These are phyloP conservation scores for Gnaphalium uliginosum DNA, from an alignment of 129 eudicot genomes.

Conservation along the genomic window DNA sequence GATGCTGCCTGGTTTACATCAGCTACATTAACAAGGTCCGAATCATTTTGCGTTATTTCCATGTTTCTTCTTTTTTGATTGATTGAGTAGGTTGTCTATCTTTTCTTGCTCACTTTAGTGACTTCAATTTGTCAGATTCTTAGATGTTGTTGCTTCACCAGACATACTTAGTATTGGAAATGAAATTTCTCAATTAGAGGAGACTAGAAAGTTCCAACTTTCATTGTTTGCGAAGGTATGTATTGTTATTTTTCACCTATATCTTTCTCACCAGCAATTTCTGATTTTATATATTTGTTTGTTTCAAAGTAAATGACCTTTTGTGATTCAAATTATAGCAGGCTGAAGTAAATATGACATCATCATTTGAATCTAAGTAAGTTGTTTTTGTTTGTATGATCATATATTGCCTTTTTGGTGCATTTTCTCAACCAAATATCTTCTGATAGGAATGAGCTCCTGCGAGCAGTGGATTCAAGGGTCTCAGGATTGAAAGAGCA, in stretches of 20 bases:
- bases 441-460: conserved; percentile 73
- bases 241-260: conserved; percentile 16
- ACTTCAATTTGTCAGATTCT: conserved; percentile 51
- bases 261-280: neutral
- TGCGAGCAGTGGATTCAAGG: conserved; percentile 87
- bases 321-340: conserved; percentile 39
- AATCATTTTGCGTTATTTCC: conserved; percentile 22
- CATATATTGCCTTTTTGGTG: conserved; percentile 4
- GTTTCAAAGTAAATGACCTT: neutral
- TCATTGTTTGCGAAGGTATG: conserved; percentile 54
- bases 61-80: conserved; percentile 17
- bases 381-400: conserved; percentile 27
- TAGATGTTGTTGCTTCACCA: conserved; percentile 53
- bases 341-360: conserved; percentile 54
- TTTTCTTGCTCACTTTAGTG: conserved; percentile 15
- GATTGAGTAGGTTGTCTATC: conserved; percentile 4
- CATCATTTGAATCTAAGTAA: conserved; percentile 89
- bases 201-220: conserved; percentile 75
- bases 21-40: conserved; percentile 71
- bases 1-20: conserved; percentile 67
- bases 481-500: conserved; percentile 65
- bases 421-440: conserved; percentile 28
- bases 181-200: conserved; percentile 88
- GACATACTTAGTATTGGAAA: conserved; percentile 46
- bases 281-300: conserved; percentile 16